Evolutionary conservation across 805 yeast genomes (phyloP).

Genomic region (Myxozyma sirexii): DNA sequence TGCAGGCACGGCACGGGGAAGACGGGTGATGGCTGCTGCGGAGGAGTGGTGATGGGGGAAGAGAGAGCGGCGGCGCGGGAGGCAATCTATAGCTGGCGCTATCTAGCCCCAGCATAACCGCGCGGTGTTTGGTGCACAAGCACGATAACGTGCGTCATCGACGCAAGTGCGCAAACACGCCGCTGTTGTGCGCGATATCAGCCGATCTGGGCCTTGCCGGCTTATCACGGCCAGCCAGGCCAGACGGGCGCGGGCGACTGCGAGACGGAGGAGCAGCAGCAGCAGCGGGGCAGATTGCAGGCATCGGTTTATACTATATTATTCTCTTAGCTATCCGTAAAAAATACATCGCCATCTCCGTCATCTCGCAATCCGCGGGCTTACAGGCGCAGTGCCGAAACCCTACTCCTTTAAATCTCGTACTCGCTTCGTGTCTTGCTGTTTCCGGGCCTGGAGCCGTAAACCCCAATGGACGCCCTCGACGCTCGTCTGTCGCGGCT

Average conservation of each 20-base stretch:
- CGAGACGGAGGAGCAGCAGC: too few species aligned
- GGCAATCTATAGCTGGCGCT: not conserved
- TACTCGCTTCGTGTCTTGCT: too few species aligned
- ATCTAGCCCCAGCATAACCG: not conserved
- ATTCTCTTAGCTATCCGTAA: not conserved
- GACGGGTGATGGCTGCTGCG: not conserved
- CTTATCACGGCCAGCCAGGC: not conserved
- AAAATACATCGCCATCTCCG: not conserved
- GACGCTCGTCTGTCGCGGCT: conserved; percentile 16
- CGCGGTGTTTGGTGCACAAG: not conserved
- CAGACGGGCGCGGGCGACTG: too few species aligned
- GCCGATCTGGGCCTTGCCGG: conserved; percentile 4
- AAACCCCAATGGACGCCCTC: conserved; percentile 17
- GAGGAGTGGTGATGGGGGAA: conserved; percentile 7
- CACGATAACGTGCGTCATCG: conserved; percentile 11
- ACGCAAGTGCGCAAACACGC: not conserved
- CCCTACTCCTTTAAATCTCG: too few species aligned
- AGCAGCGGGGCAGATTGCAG: too few species aligned
- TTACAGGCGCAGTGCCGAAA: too few species aligned
- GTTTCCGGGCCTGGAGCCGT: too few species aligned
- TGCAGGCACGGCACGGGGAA: not conserved
- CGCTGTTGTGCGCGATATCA: not conserved
- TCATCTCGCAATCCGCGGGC: too few species aligned
- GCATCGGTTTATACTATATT: not conserved
- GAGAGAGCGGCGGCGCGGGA: conserved; percentile 3